Percentiles rank a stretch among this genome's conserved stretches.
Conservation (phyloP, 2,329 filamentous ascomycete species). For the Cordyceps cateniannulata region DNA sequence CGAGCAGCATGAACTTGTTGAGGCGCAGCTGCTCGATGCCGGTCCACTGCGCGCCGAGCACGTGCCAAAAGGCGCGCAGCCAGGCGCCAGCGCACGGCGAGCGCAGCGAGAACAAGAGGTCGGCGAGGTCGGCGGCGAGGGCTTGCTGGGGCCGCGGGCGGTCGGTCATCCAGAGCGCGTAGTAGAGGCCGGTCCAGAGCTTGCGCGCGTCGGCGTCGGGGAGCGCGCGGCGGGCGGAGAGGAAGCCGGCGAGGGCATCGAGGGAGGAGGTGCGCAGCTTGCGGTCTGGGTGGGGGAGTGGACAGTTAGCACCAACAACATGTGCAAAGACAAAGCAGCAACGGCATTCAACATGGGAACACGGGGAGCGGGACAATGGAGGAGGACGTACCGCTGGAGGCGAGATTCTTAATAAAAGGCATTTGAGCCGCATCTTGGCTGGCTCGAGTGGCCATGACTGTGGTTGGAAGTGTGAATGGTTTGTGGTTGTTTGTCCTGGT, state of each 20-base stretch:
- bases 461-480: constrained; percentile 13
- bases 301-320: no score
- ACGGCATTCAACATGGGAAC: no score
- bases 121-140: constrained; percentile 71
- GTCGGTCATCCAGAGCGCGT: constrained; percentile 90
- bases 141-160: constrained; percentile 80
- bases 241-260: constrained; percentile 68
- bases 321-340: no score
- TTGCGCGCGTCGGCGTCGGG: constrained; percentile 69
- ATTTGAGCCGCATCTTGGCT: constrained; percentile 37
- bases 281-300: constrained; percentile 50
- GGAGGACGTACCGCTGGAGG: constrained; percentile 67
- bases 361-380: neutral
- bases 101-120: constrained; percentile 42
- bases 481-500: neutral
- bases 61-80: constrained; percentile 64
- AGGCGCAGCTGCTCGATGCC: constrained; percentile 70
- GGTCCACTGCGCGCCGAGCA: constrained; percentile 64
- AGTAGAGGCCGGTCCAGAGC: constrained; percentile 93
- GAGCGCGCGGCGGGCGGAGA: constrained; percentile 57
- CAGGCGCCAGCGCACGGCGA: constrained; percentile 42
- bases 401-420: constrained; percentile 78
- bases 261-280: constrained; percentile 72
- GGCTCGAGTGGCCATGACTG: constrained; percentile 30
- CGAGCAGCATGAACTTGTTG: constrained; percentile 88